Evolutionary conservation across 2,329 filamentous ascomycete genomes (phyloP).

Genomic region (Epichloe bromicola): DNA sequence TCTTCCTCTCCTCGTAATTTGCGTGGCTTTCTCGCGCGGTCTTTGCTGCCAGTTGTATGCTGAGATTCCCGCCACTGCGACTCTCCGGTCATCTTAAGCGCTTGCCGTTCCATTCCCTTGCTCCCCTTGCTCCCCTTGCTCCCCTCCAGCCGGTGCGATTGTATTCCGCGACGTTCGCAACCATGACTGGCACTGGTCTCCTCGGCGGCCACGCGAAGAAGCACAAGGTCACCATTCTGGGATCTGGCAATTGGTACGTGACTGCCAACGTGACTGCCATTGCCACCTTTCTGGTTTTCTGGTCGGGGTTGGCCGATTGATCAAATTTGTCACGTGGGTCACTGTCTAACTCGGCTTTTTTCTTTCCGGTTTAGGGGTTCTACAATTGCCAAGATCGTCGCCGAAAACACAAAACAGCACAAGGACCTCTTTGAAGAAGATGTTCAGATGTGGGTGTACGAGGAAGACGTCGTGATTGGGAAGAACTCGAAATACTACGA

Average conservation of each 20-base stretch:
- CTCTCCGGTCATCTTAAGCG: not conserved
- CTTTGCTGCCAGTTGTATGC: constrained; percentile 1
- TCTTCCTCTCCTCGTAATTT: not conserved
- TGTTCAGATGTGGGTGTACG: constrained; percentile 98
- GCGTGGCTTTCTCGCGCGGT: not conserved
- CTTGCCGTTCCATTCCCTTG: not conserved
- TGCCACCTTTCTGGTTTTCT: not conserved
- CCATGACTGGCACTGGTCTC: constrained; percentile 19
- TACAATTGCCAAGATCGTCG: constrained; percentile 92
- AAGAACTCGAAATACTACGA: constrained; percentile 63
- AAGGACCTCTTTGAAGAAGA: constrained; percentile 71
- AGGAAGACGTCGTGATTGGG: constrained; percentile 71
- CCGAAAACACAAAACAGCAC: constrained; percentile 75
- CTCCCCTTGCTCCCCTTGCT: not conserved
- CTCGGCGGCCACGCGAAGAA: constrained; percentile 48
- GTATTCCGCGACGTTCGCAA: constrained; percentile 9
- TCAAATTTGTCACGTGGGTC: not conserved
- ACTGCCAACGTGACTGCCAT: constrained; percentile 14
- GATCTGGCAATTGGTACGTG: constrained; percentile 85
- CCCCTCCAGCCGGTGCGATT: not conserved
- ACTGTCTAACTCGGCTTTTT: not conserved
- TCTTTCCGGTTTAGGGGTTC: constrained; percentile 55
- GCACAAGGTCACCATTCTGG: constrained; percentile 88
- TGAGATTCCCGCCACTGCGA: not conserved
- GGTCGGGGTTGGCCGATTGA: not conserved